Percentiles rank a stretch among this genome's conserved stretches.
Conservation (phyloP, 495 filamentous ascomycete genomes). For the Lophium mytilinum region DNA sequence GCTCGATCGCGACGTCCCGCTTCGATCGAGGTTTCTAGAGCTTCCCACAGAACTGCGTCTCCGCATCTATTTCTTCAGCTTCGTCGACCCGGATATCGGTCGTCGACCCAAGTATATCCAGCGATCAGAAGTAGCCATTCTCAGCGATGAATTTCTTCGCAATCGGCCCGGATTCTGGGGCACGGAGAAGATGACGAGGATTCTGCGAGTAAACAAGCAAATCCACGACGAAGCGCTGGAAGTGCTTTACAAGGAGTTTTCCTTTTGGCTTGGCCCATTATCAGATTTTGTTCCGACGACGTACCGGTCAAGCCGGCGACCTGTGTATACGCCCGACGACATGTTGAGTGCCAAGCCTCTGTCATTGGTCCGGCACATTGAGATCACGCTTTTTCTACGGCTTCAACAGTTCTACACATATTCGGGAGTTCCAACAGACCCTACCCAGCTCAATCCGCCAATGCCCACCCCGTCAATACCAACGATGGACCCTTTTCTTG, state of each 20-base stretch:
- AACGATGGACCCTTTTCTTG: no score
- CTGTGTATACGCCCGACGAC: no score
- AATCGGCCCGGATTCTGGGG: neutral
- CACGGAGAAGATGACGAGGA: neutral
- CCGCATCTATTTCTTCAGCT: neutral
- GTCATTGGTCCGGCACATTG: no score
- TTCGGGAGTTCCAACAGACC: no score
- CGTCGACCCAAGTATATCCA: neutral
- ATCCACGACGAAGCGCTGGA: neutral
- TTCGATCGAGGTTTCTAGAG: neutral
- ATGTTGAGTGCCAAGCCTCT: no score
- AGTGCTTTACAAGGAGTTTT: neutral
- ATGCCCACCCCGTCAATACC: no score
- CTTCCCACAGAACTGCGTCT: neutral
- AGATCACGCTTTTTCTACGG: no score
- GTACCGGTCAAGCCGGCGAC: no score
- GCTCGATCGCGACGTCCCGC: neutral
- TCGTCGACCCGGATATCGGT: neutral
- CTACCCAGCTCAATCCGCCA: no score
- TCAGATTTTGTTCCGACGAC: no score
- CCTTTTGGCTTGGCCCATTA: neutral
- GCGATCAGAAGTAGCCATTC: neutral
- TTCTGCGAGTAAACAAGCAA: neutral
- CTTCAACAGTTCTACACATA: no score
- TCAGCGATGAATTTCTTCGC: neutral